Evolutionary conservation across 2,329 filamentous ascomycete species (phyloP).

Genomic region (Sporothrix brunneoviolacea): DNA sequence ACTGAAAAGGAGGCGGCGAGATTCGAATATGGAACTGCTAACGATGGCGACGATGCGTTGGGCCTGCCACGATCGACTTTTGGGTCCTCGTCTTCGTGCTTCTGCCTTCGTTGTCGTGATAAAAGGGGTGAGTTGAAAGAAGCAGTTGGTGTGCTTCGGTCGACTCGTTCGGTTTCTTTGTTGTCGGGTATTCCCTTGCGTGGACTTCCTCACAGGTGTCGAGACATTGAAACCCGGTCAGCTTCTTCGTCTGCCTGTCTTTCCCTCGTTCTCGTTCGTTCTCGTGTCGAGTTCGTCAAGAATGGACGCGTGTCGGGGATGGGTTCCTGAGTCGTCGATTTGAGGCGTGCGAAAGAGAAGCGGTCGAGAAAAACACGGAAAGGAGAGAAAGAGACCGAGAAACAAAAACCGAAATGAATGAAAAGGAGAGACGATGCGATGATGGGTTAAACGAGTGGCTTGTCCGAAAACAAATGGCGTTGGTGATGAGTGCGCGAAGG

Average conservation of each 20-base stretch:
- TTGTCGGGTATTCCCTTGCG: conserved; percentile 1
- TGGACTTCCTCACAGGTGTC: conserved; percentile 7
- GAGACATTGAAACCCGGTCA: conserved; percentile 12
- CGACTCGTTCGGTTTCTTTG: neutral
- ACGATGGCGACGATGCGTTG: conserved; percentile 6
- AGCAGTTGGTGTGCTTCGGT: neutral
- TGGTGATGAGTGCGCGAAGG: neutral
- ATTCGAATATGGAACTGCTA: neutral
- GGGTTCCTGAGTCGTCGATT: neutral
- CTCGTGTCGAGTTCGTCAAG: too few relatives aligned
- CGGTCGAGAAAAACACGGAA: neutral
- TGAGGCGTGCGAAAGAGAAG: neutral
- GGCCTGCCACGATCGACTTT: conserved; percentile 14
- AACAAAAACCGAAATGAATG: neutral
- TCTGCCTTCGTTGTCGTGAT: neutral
- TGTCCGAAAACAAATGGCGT: neutral
- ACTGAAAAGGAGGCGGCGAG: neutral
- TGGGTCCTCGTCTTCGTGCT: neutral
- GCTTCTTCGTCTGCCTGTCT: neutral
- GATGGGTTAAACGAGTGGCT: conserved; percentile 1
- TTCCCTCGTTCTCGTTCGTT: too few relatives aligned
- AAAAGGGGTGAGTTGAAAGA: neutral
- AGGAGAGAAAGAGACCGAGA: neutral
- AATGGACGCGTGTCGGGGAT: too few relatives aligned
- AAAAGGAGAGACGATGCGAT: neutral